phyloP scores from a whole-genome alignment of 257 asterid species.

The Mentha longifolia region DNA sequence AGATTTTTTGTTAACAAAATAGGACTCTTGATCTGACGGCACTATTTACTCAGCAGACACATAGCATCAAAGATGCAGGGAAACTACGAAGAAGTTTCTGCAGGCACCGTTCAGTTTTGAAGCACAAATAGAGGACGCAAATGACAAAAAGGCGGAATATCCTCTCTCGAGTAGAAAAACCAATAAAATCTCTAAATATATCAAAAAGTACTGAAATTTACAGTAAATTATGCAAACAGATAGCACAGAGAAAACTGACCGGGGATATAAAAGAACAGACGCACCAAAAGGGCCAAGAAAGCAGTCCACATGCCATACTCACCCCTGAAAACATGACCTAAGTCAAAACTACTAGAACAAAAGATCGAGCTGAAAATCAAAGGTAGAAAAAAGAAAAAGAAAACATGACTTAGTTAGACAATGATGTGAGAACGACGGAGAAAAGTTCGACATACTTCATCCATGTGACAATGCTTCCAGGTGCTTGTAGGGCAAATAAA shows the following conservation, averaged over 20 bases:
- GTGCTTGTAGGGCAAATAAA: constrained; percentile 83
- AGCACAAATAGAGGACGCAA: background rate
- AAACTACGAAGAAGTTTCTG: background rate
- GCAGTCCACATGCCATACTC: constrained; percentile 98
- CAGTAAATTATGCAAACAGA: background rate
- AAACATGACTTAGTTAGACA: background rate
- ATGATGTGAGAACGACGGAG: background rate
- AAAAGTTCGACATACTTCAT: constrained; percentile 59
- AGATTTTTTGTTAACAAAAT: background rate
- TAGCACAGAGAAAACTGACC: constrained; percentile 45
- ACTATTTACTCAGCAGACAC: background rate
- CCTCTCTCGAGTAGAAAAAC: background rate
- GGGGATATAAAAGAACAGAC: constrained; percentile 83
- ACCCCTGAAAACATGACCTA: constrained; percentile 60
- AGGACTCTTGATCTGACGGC: constrained; percentile 10
- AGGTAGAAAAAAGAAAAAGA: background rate
- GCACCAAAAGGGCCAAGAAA: constrained; percentile 86
- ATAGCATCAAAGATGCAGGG: background rate
- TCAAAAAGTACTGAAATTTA: background rate
- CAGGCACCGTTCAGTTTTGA: constrained; percentile 10
- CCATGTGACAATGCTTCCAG: constrained; percentile 75
- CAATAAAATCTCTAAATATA: background rate
- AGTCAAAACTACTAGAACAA: constrained; percentile 25
- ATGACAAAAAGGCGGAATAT: background rate
- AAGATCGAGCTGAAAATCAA: constrained; percentile 22